phyloP scores from a whole-genome alignment of 2,329 filamentous ascomycete species.

The Colletotrichum incanum region DNA sequence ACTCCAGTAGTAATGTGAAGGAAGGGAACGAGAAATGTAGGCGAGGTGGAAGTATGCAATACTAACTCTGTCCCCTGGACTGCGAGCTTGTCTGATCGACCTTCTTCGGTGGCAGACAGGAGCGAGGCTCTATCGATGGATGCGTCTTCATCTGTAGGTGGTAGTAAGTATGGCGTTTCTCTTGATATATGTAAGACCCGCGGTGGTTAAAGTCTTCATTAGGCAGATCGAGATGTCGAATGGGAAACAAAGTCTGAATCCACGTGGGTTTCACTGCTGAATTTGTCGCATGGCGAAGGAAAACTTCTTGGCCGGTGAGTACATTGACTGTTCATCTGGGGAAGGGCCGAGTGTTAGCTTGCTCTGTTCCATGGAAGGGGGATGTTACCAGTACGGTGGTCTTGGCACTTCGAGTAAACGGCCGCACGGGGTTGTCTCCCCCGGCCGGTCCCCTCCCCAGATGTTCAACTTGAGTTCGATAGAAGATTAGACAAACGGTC shows the following conservation, averaged over 20 bases:
- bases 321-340: background rate
- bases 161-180: too few species aligned
- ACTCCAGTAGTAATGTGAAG: background rate
- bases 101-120: background rate
- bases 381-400: too few species aligned
- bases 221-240: background rate
- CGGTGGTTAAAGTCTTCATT: background rate
- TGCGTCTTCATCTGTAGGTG: too few species aligned
- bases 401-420: background rate
- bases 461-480: background rate
- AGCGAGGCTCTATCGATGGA: too few species aligned
- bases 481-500: background rate
- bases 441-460: background rate
- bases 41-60: too few species aligned
- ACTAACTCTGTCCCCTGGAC: background rate
- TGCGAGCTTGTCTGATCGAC: background rate
- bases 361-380: background rate
- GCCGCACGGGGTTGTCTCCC: background rate
- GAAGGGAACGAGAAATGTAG: background rate
- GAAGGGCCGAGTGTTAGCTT: background rate
- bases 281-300: background rate
- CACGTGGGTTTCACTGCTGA: background rate
- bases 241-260: background rate
- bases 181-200: background rate
- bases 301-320: background rate